Conservation (phyloP, 2,329 filamentous ascomycete species). For the Hypomyces perniciosus region DNA sequence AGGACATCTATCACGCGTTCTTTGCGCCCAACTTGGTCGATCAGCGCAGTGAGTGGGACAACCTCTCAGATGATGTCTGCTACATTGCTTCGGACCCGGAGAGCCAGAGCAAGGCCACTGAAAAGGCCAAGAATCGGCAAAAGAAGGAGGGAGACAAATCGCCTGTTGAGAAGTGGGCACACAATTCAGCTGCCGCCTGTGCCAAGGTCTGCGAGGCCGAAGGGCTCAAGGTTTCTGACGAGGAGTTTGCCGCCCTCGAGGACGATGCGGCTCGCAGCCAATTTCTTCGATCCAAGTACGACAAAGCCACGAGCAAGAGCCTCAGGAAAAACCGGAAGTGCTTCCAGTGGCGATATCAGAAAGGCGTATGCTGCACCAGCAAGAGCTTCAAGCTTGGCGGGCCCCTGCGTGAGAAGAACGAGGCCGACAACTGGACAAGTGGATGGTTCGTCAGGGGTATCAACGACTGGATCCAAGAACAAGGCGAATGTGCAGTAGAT, state of each 20-base stretch:
- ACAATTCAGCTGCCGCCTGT: conserved; percentile 42
- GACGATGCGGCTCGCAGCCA: conserved; percentile 23
- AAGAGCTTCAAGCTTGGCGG: conserved; percentile 39
- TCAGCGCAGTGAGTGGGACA: conserved; percentile 46
- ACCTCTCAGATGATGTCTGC: conserved; percentile 42
- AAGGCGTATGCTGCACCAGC: conserved; percentile 38
- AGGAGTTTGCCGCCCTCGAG: conserved; percentile 26
- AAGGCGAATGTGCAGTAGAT: conserved; percentile 36
- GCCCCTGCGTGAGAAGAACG: conserved; percentile 28
- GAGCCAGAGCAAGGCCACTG: conserved; percentile 28
- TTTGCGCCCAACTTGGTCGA: conserved; percentile 38
- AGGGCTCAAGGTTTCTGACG: conserved; percentile 29
- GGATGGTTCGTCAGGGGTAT: conserved; percentile 44
- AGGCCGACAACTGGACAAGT: conserved; percentile 32
- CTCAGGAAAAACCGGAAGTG: conserved; percentile 32
- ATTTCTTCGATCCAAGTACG: conserved; percentile 24
- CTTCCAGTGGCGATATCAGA: conserved; percentile 42
- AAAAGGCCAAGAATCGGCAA: conserved; percentile 28
- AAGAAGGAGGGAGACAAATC: conserved; percentile 35
- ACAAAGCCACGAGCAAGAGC: conserved; percentile 15
- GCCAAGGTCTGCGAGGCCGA: conserved; percentile 42
- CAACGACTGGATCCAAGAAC: conserved; percentile 40
- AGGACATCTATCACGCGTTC: conserved; percentile 45
- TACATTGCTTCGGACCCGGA: conserved; percentile 36
- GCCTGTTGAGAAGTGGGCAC: conserved; percentile 38